phyloP scores from a whole-genome alignment of 164 flowering plant species.

The Vitis labrusca region DNA sequence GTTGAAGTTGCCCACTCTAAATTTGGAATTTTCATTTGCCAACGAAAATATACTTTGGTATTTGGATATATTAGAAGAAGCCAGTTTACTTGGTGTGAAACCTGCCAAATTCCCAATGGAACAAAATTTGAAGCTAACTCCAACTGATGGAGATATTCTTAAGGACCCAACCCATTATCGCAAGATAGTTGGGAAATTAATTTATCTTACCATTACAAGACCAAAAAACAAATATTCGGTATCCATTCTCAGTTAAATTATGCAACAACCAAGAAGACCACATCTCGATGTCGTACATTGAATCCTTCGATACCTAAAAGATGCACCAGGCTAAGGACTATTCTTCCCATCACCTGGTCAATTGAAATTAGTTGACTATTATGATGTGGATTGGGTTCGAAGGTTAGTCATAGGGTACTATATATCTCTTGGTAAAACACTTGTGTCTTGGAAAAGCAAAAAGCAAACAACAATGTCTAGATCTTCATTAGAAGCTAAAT shows the following conservation, averaged over 20 bases:
- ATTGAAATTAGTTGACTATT: too few relatives aligned
- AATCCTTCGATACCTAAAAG: neutral
- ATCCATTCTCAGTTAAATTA: constrained; percentile 5
- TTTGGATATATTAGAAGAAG: neutral
- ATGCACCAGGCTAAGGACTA: neutral
- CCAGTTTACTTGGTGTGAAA: neutral
- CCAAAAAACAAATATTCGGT: constrained; percentile 7
- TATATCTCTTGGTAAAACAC: constrained; percentile 8
- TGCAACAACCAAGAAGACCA: neutral
- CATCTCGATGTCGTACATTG: neutral
- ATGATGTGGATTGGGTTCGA: constrained; percentile 11
- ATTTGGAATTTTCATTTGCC: neutral
- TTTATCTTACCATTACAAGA: constrained; percentile 22
- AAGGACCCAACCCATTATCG: constrained; percentile 2
- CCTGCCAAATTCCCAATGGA: constrained; percentile 1
- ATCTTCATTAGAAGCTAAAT: too few relatives aligned
- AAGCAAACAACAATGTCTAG: too few relatives aligned
- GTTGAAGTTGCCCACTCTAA: neutral
- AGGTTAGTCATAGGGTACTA: constrained; percentile 11
- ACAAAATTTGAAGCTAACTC: neutral
- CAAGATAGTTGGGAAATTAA: constrained; percentile 6
- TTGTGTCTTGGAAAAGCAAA: constrained; percentile 4
- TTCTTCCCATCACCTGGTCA: neutral
- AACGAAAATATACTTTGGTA: constrained; percentile 1
- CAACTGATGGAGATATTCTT: neutral